phyloP scores from a whole-genome alignment of 2,329 filamentous ascomycete genomes.

The Fusarium nurragi region DNA sequence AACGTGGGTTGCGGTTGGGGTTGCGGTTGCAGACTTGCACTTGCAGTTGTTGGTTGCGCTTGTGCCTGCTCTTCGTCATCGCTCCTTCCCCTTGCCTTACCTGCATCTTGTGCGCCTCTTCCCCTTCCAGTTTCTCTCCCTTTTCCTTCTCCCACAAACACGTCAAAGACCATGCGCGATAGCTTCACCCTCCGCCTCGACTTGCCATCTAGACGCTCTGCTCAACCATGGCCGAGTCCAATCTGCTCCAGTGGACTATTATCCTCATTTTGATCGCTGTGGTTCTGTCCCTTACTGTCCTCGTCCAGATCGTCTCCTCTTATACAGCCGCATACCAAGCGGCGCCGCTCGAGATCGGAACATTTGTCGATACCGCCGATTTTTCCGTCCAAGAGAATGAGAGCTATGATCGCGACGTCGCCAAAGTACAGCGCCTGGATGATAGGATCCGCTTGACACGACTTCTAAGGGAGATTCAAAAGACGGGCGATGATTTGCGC shows the following conservation, averaged over 20 bases:
- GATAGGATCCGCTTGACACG: constrained; percentile 69
- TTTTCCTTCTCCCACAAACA: constrained; percentile 31
- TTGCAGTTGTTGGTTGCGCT: constrained; percentile 36
- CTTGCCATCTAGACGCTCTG: constrained; percentile 43
- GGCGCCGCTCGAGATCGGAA: constrained; percentile 66
- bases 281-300: constrained; percentile 63
- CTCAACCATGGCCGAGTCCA: constrained; percentile 60
- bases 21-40: constrained; percentile 11
- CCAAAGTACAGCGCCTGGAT: constrained; percentile 66
- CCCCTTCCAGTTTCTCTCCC: constrained; percentile 22
- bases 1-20: constrained; percentile 10
- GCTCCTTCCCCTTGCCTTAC: constrained; percentile 21
- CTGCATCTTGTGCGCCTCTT: constrained; percentile 32
- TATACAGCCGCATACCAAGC: constrained; percentile 66
- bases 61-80: constrained; percentile 39
- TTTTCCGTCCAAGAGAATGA: constrained; percentile 72
- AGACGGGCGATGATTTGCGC: constrained; percentile 67
- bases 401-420: constrained; percentile 68
- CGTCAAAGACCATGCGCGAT: constrained; percentile 43
- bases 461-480: constrained; percentile 70
- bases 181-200: constrained; percentile 42
- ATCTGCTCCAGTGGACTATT: constrained; percentile 65
- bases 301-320: constrained; percentile 60
- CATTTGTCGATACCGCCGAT: constrained; percentile 68
- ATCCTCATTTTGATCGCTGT: constrained; percentile 68